Conservation (phyloP, 805 yeast species). For the Candida sanyiensis region DNA sequence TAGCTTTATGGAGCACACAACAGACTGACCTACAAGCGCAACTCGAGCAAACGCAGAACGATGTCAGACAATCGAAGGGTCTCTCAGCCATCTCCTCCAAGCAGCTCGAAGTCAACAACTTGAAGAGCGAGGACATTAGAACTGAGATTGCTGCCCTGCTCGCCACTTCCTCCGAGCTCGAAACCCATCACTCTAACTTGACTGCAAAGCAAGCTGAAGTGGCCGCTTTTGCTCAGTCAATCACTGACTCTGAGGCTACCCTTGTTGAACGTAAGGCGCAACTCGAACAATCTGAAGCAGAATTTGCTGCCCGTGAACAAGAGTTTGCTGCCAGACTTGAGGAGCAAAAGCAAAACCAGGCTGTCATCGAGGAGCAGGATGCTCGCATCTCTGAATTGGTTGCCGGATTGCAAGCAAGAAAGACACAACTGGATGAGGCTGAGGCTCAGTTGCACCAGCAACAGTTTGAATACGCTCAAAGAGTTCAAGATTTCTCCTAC, state of each 20-base stretch:
- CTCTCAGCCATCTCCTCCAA: conserved; percentile 59
- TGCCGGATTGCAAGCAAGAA: conserved; percentile 31
- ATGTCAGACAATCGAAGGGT: conserved; percentile 56
- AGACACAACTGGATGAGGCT: conserved; percentile 33
- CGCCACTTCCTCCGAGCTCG: conserved; percentile 31
- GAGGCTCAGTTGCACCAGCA: conserved; percentile 35
- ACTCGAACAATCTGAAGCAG: conserved; percentile 15
- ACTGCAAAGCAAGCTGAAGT: conserved; percentile 32
- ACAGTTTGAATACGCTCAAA: conserved; percentile 33
- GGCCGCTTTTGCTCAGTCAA: conserved; percentile 24
- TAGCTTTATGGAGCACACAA: conserved; percentile 63
- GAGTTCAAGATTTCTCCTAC: conserved; percentile 34
- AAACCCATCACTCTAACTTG: conserved; percentile 34
- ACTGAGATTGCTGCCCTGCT: conserved; percentile 33
- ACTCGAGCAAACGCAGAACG: conserved; percentile 45
- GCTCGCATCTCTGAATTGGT: conserved; percentile 30
- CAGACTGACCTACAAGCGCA: conserved; percentile 53
- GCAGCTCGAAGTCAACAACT: conserved; percentile 62
- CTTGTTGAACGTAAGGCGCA: conserved; percentile 27
- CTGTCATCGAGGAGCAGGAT: conserved; percentile 33
- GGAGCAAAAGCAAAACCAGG: conserved; percentile 33
- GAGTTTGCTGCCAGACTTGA: conserved; percentile 30
- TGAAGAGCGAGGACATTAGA: conserved; percentile 40
- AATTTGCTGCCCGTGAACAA: conserved; percentile 17
- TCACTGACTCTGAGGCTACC: conserved; percentile 34